Evolutionary conservation across 345 rosid genomes (phyloP).

Genomic region (Hypericum androsaemum): DNA sequence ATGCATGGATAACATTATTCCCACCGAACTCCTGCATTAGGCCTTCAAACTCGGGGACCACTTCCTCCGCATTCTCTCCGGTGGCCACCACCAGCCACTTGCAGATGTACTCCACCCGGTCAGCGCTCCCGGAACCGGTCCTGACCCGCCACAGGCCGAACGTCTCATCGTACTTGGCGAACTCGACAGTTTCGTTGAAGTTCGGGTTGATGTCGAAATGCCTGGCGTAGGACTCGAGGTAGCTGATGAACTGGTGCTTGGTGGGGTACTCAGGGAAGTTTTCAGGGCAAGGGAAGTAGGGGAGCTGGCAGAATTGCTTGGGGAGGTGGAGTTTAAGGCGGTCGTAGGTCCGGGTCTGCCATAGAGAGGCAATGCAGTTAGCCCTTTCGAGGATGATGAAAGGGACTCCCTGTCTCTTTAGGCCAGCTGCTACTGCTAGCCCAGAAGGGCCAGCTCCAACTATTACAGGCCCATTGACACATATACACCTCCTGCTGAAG

Average conservation of each 20-base stretch:
- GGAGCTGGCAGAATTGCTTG: slow-evolving; percentile 44
- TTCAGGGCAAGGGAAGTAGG: slow-evolving; percentile 37
- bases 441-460: slow-evolving; percentile 39
- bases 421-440: slow-evolving; percentile 35
- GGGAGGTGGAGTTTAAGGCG: slow-evolving; percentile 47
- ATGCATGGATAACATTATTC: slow-evolving; percentile 27
- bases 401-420: slow-evolving; percentile 36
- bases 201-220: slow-evolving; percentile 28
- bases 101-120: slow-evolving; percentile 33
- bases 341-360: slow-evolving; percentile 43
- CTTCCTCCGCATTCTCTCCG: slow-evolving; percentile 42
- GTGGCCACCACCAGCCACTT: slow-evolving; percentile 51
- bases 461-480: slow-evolving; percentile 38
- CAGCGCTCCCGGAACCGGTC: slow-evolving; percentile 13
- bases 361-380: slow-evolving; percentile 37
- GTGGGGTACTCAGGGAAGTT: slow-evolving; percentile 34
- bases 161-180: slow-evolving; percentile 27
- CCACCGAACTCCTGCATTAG: slow-evolving; percentile 26
- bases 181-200: slow-evolving; percentile 33
- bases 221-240: slow-evolving; percentile 37
- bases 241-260: slow-evolving; percentile 30
- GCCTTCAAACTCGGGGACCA: slow-evolving; percentile 39
- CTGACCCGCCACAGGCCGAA: slow-evolving; percentile 36
- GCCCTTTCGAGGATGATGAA: slow-evolving; percentile 38
- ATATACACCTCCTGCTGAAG: slow-evolving; percentile 26